Base-by-base conservation (phyloP, 345 rosid genomes). In the Linum lewisii region DNA sequence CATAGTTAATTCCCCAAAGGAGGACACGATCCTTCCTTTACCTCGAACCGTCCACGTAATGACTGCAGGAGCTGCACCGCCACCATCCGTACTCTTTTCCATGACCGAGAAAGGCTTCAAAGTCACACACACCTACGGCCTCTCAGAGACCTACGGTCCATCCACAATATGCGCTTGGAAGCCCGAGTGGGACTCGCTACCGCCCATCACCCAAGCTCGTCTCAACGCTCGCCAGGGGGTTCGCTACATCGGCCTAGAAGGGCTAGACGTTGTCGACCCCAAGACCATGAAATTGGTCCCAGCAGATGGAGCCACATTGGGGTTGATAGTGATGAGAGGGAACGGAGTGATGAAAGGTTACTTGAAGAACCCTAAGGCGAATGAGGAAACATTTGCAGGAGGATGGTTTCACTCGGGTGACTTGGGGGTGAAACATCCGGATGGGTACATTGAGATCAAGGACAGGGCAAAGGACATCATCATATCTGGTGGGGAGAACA, bases 211-310 rank as follows among this genome's bases (percentile, higher is more conserved):
- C 49, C 94, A 84, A 66, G 95, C 95, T 24, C 88, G 86, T 45
- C 79, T 93, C 26, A 93, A 86, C 58, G 84, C 99, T 1, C 95
- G 99, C 61, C 99, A 93, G 64, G 99, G 99, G 16, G 92, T 93
- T 5, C 79, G 82, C 22, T 86, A 81, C 62, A 70, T 70, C 42
- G 77, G 84, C 64, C 62, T 87, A 82, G 97, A 89, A 61, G 71
- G 75, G 37, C 78, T 93, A 23, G 95, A 93, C 4, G 83, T 93
- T 15, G 77, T 89, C 7, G 81, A 79, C 75, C 68, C 83, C 6
- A 74, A 38, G 65, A 85, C 83, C 0, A 81, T 80, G 72, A 63
- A 87, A 51, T 82, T 90, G 1, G 92, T 87, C 21, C 90, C 95
- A 0, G 80, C 95, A 10, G 95, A 89, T 25, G 97, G 97, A 7